Evolutionary conservation across 2,329 filamentous ascomycete genomes (phyloP), one percentile per base, ranked within the genome.

Genomic region (Knufia fluminis): DNA sequence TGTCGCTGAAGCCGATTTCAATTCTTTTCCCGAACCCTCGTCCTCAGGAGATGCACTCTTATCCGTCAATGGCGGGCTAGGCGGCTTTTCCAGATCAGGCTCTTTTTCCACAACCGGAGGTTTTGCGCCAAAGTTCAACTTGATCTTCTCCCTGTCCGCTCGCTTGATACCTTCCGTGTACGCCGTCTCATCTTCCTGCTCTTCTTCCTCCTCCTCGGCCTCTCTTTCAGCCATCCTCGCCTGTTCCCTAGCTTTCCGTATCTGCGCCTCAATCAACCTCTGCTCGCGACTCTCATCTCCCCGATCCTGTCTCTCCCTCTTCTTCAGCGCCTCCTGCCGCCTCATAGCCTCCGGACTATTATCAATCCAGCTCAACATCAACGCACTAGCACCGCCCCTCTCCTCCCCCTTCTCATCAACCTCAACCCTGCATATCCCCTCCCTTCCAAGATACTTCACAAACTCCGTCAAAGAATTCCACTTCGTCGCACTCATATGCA

Each of bases 401-500:
- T 59, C 42, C 19, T 33, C 46, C 12, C 39, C 92, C 65, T 95
- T 91, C 54, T 86, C 82, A 35, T 82, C 87, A 65, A 97, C 91
- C 66, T 97, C 89, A 0, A 97, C 90, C 24, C 86, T 75, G 60
- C 87, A 94, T 40, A 96, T 81, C 0, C 91, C 86, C 65, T 97
- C 89, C 19, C 85, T 72, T 0, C 91, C 90, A 1, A 98, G 70
- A 61, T 86, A 72, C 62, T 95, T 94, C 12, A 86, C 87, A 63
- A 95, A 94, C 60, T 97, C 89, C 2, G 89, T 91, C 59, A 98
- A 69, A 48, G 80, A 86, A 3, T 83, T 79, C 89, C 89, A 97
- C 61, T 84, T 83, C 0, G 92, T 97, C 6, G 88, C 76, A 66
- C 96, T 96, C 85, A 97, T 89, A 64, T 97, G 92, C 7, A 92